Percentiles rank a stretch among this genome's conserved stretches.
Conservation (phyloP, 352 stramenopile genomes). For the Phytopythium sindhum region DNA sequence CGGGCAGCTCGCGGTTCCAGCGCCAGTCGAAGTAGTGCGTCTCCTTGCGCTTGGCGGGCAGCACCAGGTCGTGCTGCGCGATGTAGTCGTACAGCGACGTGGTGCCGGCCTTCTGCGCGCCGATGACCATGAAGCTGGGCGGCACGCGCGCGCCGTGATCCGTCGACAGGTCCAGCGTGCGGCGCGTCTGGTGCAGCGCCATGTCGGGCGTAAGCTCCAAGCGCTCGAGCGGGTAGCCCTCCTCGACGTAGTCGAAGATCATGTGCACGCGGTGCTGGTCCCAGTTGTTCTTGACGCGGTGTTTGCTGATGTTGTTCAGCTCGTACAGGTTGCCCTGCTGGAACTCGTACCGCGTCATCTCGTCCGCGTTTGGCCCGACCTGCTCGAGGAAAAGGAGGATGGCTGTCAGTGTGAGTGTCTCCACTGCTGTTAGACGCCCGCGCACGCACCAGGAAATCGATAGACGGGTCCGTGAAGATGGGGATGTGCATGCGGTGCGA, state of each 20-base stretch:
- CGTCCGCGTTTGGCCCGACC: slow-evolving; percentile 81
- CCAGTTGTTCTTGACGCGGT: slow-evolving; percentile 93
- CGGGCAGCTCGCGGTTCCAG: slow-evolving; percentile 85
- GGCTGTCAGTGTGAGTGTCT: neutral
- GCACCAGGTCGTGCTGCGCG: slow-evolving; percentile 93
- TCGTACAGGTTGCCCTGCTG: slow-evolving; percentile 95
- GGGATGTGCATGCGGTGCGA: slow-evolving; percentile 97
- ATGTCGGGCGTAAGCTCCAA: slow-evolving; percentile 86
- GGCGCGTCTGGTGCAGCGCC: slow-evolving; percentile 93
- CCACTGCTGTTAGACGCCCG: neutral
- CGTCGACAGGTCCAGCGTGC: slow-evolving; percentile 91
- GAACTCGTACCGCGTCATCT: slow-evolving; percentile 90
- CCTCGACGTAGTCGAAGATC: slow-evolving; percentile 98
- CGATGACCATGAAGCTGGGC: slow-evolving; percentile 94
- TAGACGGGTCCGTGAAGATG: slow-evolving; percentile 84
- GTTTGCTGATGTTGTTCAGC: slow-evolving; percentile 99
- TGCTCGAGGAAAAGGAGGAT: slow-evolving; percentile 12
- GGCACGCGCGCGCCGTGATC: slow-evolving; percentile 71
- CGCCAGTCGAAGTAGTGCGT: slow-evolving; percentile 99
- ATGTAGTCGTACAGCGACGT: slow-evolving; percentile 98
- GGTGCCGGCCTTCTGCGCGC: slow-evolving; percentile 95
- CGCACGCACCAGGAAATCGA: slow-evolving; percentile 61
- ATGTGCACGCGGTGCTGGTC: slow-evolving; percentile 92
- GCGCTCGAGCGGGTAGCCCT: slow-evolving; percentile 51
- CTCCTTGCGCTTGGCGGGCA: slow-evolving; percentile 90